Evolutionary conservation across 2,329 filamentous ascomycete genomes (phyloP).

Genomic region (Fusarium camptoceras): DNA sequence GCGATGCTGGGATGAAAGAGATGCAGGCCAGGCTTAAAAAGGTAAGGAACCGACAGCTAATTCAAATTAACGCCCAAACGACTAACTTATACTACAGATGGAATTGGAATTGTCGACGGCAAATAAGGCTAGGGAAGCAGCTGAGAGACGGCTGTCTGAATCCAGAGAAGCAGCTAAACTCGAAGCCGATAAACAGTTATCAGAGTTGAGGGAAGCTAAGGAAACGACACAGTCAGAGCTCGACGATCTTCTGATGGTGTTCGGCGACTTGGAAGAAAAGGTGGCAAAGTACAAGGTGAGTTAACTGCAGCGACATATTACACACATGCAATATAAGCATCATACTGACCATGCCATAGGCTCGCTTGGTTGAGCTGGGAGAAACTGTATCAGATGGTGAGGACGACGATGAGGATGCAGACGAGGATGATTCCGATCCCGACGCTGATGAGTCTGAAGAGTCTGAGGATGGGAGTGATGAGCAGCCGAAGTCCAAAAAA

Average conservation of each 20-base stretch:
- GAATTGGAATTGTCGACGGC: constrained; percentile 56
- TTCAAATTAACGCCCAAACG: constrained; percentile 41
- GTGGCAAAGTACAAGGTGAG: constrained; percentile 78
- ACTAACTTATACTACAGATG: constrained; percentile 43
- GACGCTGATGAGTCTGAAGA: constrained; percentile 39
- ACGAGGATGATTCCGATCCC: constrained; percentile 51
- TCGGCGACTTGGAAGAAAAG: constrained; percentile 84
- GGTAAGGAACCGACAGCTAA: constrained; percentile 36
- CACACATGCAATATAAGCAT: not conserved
- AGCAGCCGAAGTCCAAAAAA: constrained; percentile 10
- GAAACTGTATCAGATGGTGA: constrained; percentile 82
- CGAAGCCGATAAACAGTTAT: constrained; percentile 53
- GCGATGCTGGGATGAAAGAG: constrained; percentile 33
- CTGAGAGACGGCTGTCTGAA: constrained; percentile 47
- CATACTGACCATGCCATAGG: constrained; percentile 50
- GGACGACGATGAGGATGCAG: constrained; percentile 70
- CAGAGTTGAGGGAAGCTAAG: constrained; percentile 69
- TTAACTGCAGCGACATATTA: not conserved
- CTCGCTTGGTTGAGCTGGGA: constrained; percentile 73
- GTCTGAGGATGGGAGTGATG: constrained; percentile 19
- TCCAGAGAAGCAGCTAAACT: constrained; percentile 71
- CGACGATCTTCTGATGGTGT: constrained; percentile 84
- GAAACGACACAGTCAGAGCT: constrained; percentile 76
- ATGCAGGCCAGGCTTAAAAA: constrained; percentile 41
- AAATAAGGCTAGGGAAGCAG: constrained; percentile 70